phyloP scores from a whole-genome alignment of 148 eudicot genomes.

The Rhododendron simsii region DNA sequence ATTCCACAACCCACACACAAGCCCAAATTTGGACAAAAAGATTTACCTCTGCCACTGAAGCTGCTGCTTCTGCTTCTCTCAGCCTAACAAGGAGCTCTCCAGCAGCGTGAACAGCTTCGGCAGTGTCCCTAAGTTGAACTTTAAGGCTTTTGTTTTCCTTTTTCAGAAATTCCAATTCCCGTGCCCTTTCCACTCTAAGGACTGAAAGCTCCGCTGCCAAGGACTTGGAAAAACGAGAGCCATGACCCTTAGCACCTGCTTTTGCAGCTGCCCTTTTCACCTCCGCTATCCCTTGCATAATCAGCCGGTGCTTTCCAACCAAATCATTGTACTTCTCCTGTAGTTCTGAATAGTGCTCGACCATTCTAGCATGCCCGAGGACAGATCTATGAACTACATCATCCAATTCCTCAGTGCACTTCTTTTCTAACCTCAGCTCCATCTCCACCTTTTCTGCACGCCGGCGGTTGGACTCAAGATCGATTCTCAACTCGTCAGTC shows the following conservation, averaged over 20 bases:
- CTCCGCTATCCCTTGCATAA: constrained; percentile 73
- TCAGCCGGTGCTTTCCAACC: constrained; percentile 56
- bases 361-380: constrained; percentile 69
- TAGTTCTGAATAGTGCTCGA: constrained; percentile 82
- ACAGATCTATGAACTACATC: constrained; percentile 81
- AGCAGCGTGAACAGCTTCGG: constrained; percentile 97
- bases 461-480: constrained; percentile 64
- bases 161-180: constrained; percentile 69
- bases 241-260: constrained; percentile 83
- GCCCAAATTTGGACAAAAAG: too few relatives aligned
- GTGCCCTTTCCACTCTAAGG: constrained; percentile 68
- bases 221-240: constrained; percentile 76
- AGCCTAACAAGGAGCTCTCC: constrained; percentile 89
- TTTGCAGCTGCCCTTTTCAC: constrained; percentile 79
- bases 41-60: constrained; percentile 77
- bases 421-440: constrained; percentile 74
- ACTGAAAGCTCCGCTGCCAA: constrained; percentile 79
- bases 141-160: constrained; percentile 74
- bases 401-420: constrained; percentile 71
- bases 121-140: constrained; percentile 85
- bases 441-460: constrained; percentile 61
- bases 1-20: too few relatives aligned
- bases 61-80: constrained; percentile 92
- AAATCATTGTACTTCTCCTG: constrained; percentile 83
- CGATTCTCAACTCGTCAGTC: constrained; percentile 85